A percentile compares a stretch with the other conserved stretches of the same genome.
These are phyloP conservation scores for Pontederia paniculata DNA, from an alignment of 176 grass and related monocot genomes.

Conservation along the genomic window DNA sequence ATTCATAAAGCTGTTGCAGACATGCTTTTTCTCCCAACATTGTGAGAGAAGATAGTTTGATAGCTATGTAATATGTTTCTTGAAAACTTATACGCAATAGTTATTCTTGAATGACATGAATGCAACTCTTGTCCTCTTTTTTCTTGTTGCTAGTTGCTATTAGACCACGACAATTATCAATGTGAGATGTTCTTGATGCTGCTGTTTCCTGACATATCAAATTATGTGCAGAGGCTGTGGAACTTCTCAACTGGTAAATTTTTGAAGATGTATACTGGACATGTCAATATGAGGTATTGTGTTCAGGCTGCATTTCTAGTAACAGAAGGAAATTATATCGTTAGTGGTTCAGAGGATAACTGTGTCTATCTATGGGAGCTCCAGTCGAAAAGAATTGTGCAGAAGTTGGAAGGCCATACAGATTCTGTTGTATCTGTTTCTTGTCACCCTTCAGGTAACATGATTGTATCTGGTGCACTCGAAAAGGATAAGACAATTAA, in stretches of 20 bases:
- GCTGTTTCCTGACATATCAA: too few relatives aligned
- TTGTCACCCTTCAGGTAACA: conserved; percentile 66
- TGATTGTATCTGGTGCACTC: conserved; percentile 74
- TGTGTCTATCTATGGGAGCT: conserved; percentile 79
- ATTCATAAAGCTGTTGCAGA: too few relatives aligned
- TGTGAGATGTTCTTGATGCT: too few relatives aligned
- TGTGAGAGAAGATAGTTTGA: too few relatives aligned
- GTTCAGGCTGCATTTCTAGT: conserved; percentile 70
- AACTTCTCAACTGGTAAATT: conserved; percentile 75
- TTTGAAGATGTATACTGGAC: conserved; percentile 79
- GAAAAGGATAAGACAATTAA: conserved; percentile 71
- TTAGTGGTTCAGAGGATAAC: conserved; percentile 83
- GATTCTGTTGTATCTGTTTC: conserved; percentile 63
- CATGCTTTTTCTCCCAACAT: too few relatives aligned
- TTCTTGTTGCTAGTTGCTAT: too few relatives aligned
- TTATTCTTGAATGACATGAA: too few relatives aligned
- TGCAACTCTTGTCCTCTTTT: too few relatives aligned
- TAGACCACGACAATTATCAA: too few relatives aligned
- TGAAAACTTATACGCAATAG: too few relatives aligned
- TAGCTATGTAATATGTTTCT: too few relatives aligned
- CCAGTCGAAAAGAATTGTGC: conserved; percentile 69
- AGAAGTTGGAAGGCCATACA: conserved; percentile 75
- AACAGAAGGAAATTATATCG: conserved; percentile 69
- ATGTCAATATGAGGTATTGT: conserved; percentile 71
- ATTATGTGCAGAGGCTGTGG: conserved; percentile 56